A percentile compares a stretch with the other conserved stretches of the same genome.
Conservation (phyloP, 2,329 filamentous ascomycete species). For the Botryotinia calthae region DNA sequence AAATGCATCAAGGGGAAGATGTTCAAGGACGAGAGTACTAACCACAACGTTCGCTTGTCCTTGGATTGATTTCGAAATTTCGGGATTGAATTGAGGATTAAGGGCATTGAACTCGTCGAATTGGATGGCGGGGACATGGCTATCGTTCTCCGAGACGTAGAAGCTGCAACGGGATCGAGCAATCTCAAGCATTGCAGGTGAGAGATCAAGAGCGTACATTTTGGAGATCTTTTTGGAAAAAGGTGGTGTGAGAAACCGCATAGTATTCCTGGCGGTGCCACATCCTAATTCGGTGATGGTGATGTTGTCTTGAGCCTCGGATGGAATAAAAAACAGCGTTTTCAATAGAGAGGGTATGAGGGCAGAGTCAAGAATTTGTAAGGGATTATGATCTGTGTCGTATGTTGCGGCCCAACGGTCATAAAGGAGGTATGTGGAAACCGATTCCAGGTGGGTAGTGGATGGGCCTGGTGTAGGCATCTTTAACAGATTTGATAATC, state of each 20-base stretch:
- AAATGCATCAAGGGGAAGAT: constrained; percentile 51
- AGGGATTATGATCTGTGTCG: constrained; percentile 64
- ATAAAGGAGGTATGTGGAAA: constrained; percentile 47
- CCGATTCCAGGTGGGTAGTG: constrained; percentile 32
- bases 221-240: constrained; percentile 22
- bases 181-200: constrained; percentile 54
- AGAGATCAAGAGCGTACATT: constrained; percentile 50
- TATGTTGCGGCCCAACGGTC: constrained; percentile 53
- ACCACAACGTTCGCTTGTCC: constrained; percentile 46
- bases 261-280: constrained; percentile 63
- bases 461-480: constrained; percentile 21
- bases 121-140: background rate
- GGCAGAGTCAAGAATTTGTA: constrained; percentile 60
- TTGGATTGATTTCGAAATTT: background rate
- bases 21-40: constrained; percentile 63
- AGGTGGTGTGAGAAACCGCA: constrained; percentile 44
- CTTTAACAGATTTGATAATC: background rate
- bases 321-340: constrained; percentile 43
- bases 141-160: background rate
- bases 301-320: constrained; percentile 36
- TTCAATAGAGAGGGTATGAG: constrained; percentile 54
- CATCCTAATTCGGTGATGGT: constrained; percentile 58
- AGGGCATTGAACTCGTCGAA: constrained; percentile 34
- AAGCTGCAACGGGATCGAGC: constrained; percentile 40
- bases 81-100: constrained; percentile 30